Base-by-base conservation (phyloP, 768 basidiomycete genomes). In the Tricholomella constricta region DNA sequence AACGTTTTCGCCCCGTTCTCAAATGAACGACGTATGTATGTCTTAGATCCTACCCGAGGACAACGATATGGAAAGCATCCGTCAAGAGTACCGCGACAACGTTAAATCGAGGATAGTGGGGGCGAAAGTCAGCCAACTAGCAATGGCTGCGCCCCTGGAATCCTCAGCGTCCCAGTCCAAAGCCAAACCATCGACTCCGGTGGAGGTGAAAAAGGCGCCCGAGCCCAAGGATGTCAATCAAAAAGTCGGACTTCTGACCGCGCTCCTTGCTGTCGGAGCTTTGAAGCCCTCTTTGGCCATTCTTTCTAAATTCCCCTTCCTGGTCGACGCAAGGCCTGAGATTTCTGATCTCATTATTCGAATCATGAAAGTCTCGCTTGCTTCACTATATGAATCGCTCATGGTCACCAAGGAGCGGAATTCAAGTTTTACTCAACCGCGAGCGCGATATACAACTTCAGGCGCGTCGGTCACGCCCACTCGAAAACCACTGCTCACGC, bases 261-360 rank as follows among this genome's bases (percentile, higher is more conserved):
- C 91, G 12, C 74, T 98, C n/a, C 82, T 99, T 26, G 78, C 91
- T 27, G 74, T 98, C 42, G 97, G 97, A 5, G 91, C 91, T 22
- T 62, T 95, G 45, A 82, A 85, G 41, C 85, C 91, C 1, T 85
- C 91, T 8, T 70, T 93, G 46, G 82, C 84, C 26, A 82, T 98
- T 55, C 70, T 98, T 64, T 81, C 88, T 42, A 86, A 85, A 63
- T 94, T 84, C 66, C 90, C 89, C 4, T 94, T 92, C 88, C 70
- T 97, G 41, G 83, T 89, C 17, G 86, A 92, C 57, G 83, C 86
- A 29, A 82, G 89, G 51, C 83, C 87, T 0, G 89, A 94, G 59
- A 76, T 98, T 45, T 89, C 94, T 7, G 95, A 98, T 66, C 74
- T 98, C 40, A 76, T 97, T 58, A 75, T 97, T 26, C 88, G 92